Conservation (phyloP, 148 eudicot genomes). For the Selenicereus undatus region DNA sequence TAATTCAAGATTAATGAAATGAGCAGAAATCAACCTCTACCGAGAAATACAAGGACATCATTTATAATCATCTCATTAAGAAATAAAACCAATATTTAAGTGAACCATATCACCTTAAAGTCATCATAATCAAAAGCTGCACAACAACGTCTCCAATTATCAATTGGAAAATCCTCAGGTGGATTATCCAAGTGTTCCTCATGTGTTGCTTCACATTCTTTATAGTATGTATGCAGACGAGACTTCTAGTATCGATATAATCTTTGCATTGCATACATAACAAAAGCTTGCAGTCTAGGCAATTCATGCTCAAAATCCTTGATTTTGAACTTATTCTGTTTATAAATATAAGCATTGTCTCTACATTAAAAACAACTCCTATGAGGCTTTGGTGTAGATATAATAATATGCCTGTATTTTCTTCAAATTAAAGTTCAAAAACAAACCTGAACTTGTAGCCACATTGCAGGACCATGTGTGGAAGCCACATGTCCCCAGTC, state of each 20-base stretch:
- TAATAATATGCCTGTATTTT: no score
- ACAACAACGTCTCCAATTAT: neutral
- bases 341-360: neutral
- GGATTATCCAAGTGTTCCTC: neutral
- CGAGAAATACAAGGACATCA: neutral
- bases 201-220: slow-evolving; percentile 3
- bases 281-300: neutral
- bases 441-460: no score
- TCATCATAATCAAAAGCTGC: neutral
- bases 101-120: neutral
- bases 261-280: neutral
- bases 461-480: no score
- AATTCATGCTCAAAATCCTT: neutral
- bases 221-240: neutral
- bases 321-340: neutral
- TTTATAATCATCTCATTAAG: neutral
- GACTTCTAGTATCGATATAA: neutral
- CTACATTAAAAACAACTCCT: no score
- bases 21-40: neutral
- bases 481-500: no score
- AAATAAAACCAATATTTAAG: no score
- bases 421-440: no score
- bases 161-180: neutral
- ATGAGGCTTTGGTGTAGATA: no score
- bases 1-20: neutral